These are phyloP conservation scores for Hymenoscyphus linearis DNA, from an alignment of 2,329 filamentous ascomycete genomes.

Conservation along the genomic window DNA sequence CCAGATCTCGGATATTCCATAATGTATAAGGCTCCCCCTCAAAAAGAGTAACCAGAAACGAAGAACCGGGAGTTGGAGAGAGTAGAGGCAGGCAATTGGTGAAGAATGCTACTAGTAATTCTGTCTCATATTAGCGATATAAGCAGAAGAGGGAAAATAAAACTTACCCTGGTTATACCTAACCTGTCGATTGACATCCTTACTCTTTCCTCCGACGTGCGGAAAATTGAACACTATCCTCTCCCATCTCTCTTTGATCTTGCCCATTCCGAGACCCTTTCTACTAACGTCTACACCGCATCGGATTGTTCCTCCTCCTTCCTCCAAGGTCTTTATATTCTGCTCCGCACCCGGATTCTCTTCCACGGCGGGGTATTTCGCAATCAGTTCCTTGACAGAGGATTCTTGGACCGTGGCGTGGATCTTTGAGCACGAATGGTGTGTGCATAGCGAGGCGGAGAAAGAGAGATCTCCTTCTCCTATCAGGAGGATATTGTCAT, in stretches of 20 bases:
- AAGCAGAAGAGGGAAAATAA: neutral
- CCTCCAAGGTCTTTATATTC: conserved; percentile 51
- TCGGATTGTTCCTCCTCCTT: conserved; percentile 42
- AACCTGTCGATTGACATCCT: conserved; percentile 91
- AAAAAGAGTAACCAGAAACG: conserved; percentile 79
- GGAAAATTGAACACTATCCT: conserved; percentile 94
- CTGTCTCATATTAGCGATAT: conserved; percentile 28
- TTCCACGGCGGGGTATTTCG: conserved; percentile 70
- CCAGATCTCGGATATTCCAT: conserved; percentile 90
- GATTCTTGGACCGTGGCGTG: conserved; percentile 66
- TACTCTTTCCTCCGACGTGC: conserved; percentile 86
- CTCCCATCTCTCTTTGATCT: conserved; percentile 52
- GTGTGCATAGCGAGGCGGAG: conserved; percentile 57
- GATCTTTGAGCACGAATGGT: conserved; percentile 61
- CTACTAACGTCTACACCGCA: conserved; percentile 65
- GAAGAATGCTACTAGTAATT: conserved; percentile 68
- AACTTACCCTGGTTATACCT: conserved; percentile 68
- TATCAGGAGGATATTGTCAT: conserved; percentile 67
- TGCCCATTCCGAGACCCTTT: conserved; percentile 21
- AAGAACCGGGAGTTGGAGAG: conserved; percentile 43
- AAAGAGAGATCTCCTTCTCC: conserved; percentile 82
- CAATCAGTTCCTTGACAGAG: conserved; percentile 48
- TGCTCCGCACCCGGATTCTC: conserved; percentile 23
- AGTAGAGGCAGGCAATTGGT: conserved; percentile 46
- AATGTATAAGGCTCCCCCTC: conserved; percentile 91